Conservation (phyloP, 768 basidiomycete species). For the Tricholomella constricta region DNA sequence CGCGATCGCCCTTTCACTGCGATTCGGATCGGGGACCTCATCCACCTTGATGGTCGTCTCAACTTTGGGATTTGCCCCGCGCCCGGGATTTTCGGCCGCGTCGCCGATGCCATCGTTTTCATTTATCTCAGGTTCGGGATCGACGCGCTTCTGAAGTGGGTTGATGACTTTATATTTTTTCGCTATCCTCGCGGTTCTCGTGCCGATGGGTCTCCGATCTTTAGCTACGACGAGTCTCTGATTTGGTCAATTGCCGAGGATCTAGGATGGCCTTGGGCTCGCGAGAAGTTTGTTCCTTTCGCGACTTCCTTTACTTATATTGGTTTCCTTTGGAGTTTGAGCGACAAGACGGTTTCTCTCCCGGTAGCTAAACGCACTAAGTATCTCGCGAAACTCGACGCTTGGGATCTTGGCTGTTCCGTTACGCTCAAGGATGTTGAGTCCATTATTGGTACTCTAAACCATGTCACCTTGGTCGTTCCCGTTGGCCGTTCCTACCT, state of each 20-base stretch:
- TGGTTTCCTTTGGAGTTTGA: not conserved
- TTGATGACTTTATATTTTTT: not conserved
- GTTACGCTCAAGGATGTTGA: slow-evolving; percentile 24
- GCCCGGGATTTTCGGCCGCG: not conserved
- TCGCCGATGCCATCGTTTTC: not conserved
- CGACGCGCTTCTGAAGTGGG: not conserved
- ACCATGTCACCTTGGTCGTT: slow-evolving; percentile 35
- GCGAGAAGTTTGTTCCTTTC: not conserved
- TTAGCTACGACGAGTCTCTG: not conserved
- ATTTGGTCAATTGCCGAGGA: not conserved
- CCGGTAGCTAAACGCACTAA: not conserved
- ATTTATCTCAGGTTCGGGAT: not conserved
- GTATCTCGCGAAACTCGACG: slow-evolving; percentile 16
- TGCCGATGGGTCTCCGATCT: not conserved
- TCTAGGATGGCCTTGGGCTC: slow-evolving; percentile 1
- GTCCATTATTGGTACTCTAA: slow-evolving; percentile 33
- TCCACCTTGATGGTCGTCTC: not conserved
- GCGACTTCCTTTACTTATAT: not conserved
- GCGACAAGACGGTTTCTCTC: not conserved
- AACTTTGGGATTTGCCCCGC: not conserved
- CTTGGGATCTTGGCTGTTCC: slow-evolving; percentile 13
- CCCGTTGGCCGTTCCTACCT: slow-evolving; percentile 29
- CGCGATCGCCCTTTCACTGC: not conserved
- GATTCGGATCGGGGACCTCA: not conserved
- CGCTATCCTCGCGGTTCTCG: not conserved